Conservation (phyloP, 306 rosid genomes). For the Vachellia pachyceras region DNA sequence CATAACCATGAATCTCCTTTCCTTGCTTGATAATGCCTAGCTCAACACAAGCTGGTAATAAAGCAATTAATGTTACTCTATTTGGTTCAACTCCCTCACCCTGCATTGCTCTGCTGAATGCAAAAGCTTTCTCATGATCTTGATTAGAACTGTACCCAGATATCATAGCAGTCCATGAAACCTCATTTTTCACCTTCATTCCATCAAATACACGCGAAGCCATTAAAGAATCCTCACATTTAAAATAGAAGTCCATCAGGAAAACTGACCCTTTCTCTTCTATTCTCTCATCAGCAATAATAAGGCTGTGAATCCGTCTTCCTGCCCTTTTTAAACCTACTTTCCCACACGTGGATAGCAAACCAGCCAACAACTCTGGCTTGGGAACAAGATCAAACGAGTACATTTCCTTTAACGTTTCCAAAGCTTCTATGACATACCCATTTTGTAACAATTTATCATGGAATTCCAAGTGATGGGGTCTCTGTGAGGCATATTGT, state of each 20-base stretch:
- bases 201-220: conserved; percentile 56
- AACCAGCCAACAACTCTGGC: conserved; percentile 59
- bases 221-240: conserved; percentile 44
- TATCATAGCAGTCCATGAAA: conserved; percentile 75
- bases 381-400: conserved; percentile 51
- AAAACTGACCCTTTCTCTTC: conserved; percentile 46
- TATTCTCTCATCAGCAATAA: conserved; percentile 55
- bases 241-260: conserved; percentile 68
- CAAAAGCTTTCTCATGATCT: conserved; percentile 48
- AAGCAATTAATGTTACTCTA: conserved; percentile 54
- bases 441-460: conserved; percentile 70
- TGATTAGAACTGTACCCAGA: conserved; percentile 56
- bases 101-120: conserved; percentile 60
- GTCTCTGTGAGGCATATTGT: conserved; percentile 61
- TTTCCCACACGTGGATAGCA: conserved; percentile 57
- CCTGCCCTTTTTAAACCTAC: conserved; percentile 47
- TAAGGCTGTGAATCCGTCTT: conserved; percentile 59
- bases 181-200: conserved; percentile 63
- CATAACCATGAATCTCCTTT: conserved; percentile 66
- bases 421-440: conserved; percentile 43
- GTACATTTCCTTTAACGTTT: conserved; percentile 47
- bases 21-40: conserved; percentile 49
- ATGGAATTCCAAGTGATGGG: conserved; percentile 65
- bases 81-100: conserved; percentile 56
- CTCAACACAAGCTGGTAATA: conserved; percentile 64